Percentiles rank a stretch among this genome's conserved stretches.
phyloP scores from a whole-genome alignment of 2,329 filamentous ascomycete species.

The Trichoderma afroharzianum region DNA sequence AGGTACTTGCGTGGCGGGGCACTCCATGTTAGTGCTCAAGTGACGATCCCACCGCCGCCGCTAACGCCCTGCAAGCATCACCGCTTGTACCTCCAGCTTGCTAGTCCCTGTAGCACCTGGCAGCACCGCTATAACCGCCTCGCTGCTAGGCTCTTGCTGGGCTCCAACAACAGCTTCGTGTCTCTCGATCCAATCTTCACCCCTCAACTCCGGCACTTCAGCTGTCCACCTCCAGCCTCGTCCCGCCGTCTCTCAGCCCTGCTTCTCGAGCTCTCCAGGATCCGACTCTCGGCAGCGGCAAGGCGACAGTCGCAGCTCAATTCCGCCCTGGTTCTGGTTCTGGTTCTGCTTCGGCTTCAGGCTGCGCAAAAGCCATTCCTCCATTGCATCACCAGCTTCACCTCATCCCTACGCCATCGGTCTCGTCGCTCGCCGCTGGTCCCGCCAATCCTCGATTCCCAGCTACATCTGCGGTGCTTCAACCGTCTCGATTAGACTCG shows the following conservation, averaged over 20 bases:
- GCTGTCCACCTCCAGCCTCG: conserved; percentile 1
- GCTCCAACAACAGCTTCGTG: conserved; percentile 1
- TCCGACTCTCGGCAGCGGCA: background rate
- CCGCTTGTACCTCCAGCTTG: background rate
- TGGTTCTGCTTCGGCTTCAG: too few relatives aligned
- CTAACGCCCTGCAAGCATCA: background rate
- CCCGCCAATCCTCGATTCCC: conserved; percentile 16
- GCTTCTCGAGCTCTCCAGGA: conserved; percentile 3
- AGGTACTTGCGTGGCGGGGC: conserved; percentile 11
- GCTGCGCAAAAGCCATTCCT: conserved; percentile 20
- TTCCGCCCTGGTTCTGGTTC: conserved; percentile 10
- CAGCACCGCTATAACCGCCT: background rate
- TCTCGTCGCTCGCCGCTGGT: conserved; percentile 8
- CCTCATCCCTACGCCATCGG: conserved; percentile 24
- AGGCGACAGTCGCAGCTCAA: conserved; percentile 14
- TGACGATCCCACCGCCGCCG: background rate
- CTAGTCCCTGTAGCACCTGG: background rate
- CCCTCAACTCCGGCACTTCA: background rate
- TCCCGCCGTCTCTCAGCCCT: background rate
- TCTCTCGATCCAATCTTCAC: background rate
- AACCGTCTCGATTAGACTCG: conserved; percentile 18
- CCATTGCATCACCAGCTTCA: conserved; percentile 4
- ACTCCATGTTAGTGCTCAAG: background rate
- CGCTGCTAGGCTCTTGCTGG: background rate
- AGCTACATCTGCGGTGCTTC: conserved; percentile 22